phyloP scores from a whole-genome alignment of 345 rosid species.

The Physaria fendleri region DNA sequence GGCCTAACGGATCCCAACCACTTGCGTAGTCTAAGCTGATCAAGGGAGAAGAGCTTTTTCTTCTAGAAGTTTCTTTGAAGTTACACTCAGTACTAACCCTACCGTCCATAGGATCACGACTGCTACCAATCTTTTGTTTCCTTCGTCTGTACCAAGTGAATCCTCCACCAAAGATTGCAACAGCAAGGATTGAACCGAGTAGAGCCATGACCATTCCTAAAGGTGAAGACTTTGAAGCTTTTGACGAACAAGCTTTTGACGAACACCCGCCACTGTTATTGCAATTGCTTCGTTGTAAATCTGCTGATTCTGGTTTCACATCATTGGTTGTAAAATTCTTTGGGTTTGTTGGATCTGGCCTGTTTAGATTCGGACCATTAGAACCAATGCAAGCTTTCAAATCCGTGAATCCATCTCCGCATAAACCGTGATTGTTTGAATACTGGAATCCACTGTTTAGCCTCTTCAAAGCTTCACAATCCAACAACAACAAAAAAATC shows the following conservation, averaged over 20 bases:
- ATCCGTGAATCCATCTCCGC: conserved; percentile 63
- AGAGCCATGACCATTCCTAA: conserved; percentile 45
- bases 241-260: conserved; percentile 35
- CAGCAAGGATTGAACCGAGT: conserved; percentile 35
- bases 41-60: conserved; percentile 65
- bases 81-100: conserved; percentile 63
- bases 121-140: conserved; percentile 69
- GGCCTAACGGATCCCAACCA: conserved; percentile 91
- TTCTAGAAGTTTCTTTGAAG: too few relatives aligned
- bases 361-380: conserved; percentile 29
- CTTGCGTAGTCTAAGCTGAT: conserved; percentile 82
- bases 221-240: conserved; percentile 26
- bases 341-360: conserved; percentile 68
- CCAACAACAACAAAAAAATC: conserved; percentile 11
- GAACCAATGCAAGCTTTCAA: conserved; percentile 48
- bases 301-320: conserved; percentile 62
- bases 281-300: conserved; percentile 43
- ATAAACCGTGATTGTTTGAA: conserved; percentile 60
- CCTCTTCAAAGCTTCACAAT: conserved; percentile 60
- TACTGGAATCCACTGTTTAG: conserved; percentile 64
- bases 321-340: conserved; percentile 29
- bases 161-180: conserved; percentile 40
- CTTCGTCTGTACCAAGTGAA: conserved; percentile 52
- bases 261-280: conserved; percentile 22
- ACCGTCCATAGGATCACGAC: conserved; percentile 48